Percentiles rank a stretch among this genome's conserved stretches.
Conservation (phyloP, 768 basidiomycete genomes). For the Leccinellum albellum region DNA sequence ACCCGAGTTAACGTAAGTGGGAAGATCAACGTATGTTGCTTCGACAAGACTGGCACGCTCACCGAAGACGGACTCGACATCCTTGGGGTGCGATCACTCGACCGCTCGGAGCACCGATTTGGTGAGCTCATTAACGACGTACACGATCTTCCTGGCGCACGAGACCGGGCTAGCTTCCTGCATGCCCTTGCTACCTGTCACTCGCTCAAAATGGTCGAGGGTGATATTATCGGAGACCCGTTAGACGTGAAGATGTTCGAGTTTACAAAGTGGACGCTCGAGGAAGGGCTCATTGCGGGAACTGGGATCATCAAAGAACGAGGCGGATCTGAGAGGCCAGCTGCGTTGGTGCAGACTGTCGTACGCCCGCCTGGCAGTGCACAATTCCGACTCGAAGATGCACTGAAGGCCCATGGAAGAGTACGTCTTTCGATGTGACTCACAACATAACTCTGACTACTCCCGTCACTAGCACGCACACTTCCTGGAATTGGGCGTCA, state of each 20-base stretch:
- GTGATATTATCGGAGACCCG: constrained; percentile 89
- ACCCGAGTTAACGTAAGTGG: constrained; percentile 93
- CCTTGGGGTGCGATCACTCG: constrained; percentile 84
- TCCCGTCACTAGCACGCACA: constrained; percentile 70
- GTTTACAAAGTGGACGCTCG: constrained; percentile 93
- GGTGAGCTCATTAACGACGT: constrained; percentile 88
- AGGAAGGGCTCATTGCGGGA: constrained; percentile 78
- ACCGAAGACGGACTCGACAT: constrained; percentile 98
- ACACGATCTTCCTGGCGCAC: constrained; percentile 72
- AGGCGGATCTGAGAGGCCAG: constrained; percentile 60
- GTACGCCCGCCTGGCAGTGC: constrained; percentile 94
- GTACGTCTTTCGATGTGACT: constrained; percentile 37
- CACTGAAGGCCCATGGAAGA: constrained; percentile 76
- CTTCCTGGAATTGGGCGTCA: constrained; percentile 95
- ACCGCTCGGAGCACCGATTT: constrained; percentile 72
- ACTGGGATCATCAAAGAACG: constrained; percentile 68
- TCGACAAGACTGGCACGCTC: constrained; percentile 98
- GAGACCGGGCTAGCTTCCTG: constrained; percentile 77
- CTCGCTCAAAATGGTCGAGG: constrained; percentile 86
- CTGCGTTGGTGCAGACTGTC: constrained; percentile 92
- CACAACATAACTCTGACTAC: not conserved
- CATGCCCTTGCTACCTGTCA: constrained; percentile 96
- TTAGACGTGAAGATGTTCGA: constrained; percentile 98
- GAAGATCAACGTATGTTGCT: constrained; percentile 95
- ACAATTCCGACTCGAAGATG: constrained; percentile 89